Evolutionary conservation across 768 basidiomycete species (phyloP).

Genomic region (Phanerochaete carnosa): DNA sequence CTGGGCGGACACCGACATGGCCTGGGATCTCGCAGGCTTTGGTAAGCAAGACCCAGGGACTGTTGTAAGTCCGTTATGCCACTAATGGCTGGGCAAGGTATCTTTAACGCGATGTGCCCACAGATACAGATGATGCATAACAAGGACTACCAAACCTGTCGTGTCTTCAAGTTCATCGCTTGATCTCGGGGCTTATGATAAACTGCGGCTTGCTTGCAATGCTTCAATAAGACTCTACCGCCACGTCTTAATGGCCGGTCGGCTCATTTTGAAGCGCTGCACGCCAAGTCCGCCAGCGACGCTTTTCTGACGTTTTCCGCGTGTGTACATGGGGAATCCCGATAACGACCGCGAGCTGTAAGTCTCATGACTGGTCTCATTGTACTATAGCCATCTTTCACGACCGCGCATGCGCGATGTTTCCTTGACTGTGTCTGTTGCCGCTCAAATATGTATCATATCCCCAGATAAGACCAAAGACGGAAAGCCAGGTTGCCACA

Average conservation of each 20-base stretch:
- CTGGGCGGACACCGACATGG: slow-evolving; percentile 1
- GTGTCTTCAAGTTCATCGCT: neutral
- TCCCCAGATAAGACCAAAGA: too few species aligned
- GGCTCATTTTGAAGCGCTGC: neutral
- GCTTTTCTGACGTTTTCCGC: too few species aligned
- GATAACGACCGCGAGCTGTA: neutral
- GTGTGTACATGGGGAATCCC: neutral
- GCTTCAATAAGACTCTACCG: too few species aligned
- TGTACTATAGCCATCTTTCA: neutral
- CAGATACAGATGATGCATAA: neutral
- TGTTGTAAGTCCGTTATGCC: too few species aligned
- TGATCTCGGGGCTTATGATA: neutral
- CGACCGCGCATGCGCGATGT: neutral
- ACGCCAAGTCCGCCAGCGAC: neutral
- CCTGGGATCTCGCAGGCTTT: slow-evolving; percentile 1
- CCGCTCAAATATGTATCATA: neutral
- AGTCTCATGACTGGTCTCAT: neutral
- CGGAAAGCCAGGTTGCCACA: too few species aligned
- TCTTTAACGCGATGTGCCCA: too few species aligned
- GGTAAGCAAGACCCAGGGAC: neutral
- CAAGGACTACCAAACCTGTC: neutral
- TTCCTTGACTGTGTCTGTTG: neutral
- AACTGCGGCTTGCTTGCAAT: too few species aligned
- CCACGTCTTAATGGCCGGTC: too few species aligned
- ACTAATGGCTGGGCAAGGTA: too few species aligned